Conservation (phyloP, 2,329 filamentous ascomycete genomes). For the Fusarium keratoplasticum region DNA sequence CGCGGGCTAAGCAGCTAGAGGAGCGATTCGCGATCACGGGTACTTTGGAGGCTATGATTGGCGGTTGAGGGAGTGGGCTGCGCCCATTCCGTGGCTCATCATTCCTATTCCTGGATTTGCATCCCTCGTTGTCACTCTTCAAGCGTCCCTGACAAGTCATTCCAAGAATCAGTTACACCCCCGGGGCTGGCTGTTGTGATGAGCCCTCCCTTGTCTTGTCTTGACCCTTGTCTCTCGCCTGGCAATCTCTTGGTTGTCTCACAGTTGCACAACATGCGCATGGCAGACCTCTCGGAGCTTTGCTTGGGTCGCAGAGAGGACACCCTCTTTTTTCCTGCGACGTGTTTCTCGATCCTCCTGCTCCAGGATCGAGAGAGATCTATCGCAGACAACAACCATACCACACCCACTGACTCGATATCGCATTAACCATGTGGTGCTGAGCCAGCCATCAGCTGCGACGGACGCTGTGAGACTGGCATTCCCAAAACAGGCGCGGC, state of each 20-base stretch:
- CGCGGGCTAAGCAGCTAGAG: slow-evolving; percentile 8
- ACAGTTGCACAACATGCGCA: not conserved
- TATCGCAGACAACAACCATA: not conserved
- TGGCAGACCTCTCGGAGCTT: not conserved
- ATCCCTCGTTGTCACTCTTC: not conserved
- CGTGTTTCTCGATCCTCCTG: not conserved
- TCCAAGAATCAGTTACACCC: not conserved
- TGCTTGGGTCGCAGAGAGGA: not conserved
- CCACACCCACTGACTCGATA: slow-evolving; percentile 2
- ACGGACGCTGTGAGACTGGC: not conserved
- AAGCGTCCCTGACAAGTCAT: slow-evolving; percentile 5
- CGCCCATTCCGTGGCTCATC: slow-evolving; percentile 4
- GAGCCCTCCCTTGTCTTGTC: not conserved
- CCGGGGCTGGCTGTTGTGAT: not conserved
- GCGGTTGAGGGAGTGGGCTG: not conserved
- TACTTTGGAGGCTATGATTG: not conserved
- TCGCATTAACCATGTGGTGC: slow-evolving; percentile 1
- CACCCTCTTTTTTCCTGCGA: not conserved
- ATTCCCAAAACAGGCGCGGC: slow-evolving; percentile 1
- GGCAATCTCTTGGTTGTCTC: not conserved
- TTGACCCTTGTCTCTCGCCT: not conserved
- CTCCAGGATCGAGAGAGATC: not conserved
- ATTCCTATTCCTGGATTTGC: slow-evolving; percentile 4
- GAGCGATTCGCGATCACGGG: not conserved
- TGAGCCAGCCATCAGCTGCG: not conserved